These are phyloP conservation scores for Paramecium sonneborni DNA, from an alignment of 73 alveolate species.

Conservation along the genomic window DNA sequence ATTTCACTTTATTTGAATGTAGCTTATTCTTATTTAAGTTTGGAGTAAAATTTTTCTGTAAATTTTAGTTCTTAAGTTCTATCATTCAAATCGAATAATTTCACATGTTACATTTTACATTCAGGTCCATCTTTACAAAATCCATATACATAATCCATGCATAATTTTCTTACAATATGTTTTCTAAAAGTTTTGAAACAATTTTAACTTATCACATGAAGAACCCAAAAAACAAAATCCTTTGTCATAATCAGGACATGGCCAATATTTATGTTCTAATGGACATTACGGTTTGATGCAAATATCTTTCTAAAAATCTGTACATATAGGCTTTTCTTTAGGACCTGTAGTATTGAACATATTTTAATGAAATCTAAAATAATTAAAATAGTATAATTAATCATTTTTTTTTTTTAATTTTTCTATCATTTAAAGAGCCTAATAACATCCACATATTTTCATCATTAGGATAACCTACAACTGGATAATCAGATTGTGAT, in stretches of 20 bases:
- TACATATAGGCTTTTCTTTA: background rate
- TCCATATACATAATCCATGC: background rate
- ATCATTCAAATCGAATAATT: background rate
- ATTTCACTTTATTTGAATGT: background rate
- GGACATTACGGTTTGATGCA: background rate
- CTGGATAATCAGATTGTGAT: slow-evolving; percentile 58
- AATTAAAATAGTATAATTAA: background rate
- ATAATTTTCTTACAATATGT: slow-evolving; percentile 46
- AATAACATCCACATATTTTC: slow-evolving; percentile 72
- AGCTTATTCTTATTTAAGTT: background rate
- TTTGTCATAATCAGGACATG: slow-evolving; percentile 55
- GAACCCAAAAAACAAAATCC: slow-evolving; percentile 40
- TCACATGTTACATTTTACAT: background rate
- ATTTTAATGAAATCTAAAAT: background rate
- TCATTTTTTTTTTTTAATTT: slow-evolving; percentile 21
- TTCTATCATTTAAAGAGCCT: slow-evolving; percentile 30
- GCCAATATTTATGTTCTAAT: slow-evolving; percentile 29
- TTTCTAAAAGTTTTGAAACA: slow-evolving; percentile 5
- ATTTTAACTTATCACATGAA: background rate
- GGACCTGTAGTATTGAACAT: background rate
- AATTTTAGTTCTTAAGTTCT: background rate
- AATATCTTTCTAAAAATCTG: background rate
- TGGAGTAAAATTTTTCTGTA: background rate
- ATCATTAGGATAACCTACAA: slow-evolving; percentile 66
- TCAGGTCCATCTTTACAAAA: background rate